Evolutionary conservation across 768 basidiomycete genomes (phyloP), one percentile per base, ranked within the genome.

Genomic region (Lactarius hatsudake): DNA sequence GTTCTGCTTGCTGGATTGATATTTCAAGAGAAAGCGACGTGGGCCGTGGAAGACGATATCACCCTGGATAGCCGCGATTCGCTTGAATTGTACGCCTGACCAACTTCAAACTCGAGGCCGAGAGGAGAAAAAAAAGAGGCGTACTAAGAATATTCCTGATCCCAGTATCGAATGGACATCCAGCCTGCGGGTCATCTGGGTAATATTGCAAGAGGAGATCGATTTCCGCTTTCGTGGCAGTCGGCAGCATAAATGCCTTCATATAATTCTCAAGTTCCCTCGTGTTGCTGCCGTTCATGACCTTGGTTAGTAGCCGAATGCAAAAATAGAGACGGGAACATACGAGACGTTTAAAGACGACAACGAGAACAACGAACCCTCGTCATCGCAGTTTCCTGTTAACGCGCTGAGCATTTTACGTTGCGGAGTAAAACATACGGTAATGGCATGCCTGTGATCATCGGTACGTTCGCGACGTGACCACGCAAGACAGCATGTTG

Each of bases 131-230:
- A 42, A 26, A 5, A 3, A 2, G 28, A 12, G 34, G 30, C 62
- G 0, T 48, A 67, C 66, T 1, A 3, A 64, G 58, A 2, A 38
- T 23, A 28, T 67, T 67, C 34, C 15, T 34, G 3, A 17, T 0
- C 9, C 71, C 71, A 3, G 74, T 73, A 54, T 66, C 69, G 58
- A 72, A 75, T 10, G 74, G 74, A 1, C 67, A 64, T 5, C 75
- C 74, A 23, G 65, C 58, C 12, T 64, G 23, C 0, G 45, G 61
- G 54, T 75, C 73, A 5, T 64, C 66, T 9, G 74, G 71, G 57
- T 75, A 75, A 23, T 63, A 61, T 40, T 42, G 43, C 53, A 69
- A 30, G 42, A 68, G 59, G 12, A 58, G 43, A 18, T 67, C 67
- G 7, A 67, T 6, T 2, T 66, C 12, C 9, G 1, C n/a, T 23